A percentile compares a stretch with the other conserved stretches of the same genome.
phyloP scores from a whole-genome alignment of 257 asterid genomes.

The Parsonsia alboflavescens region DNA sequence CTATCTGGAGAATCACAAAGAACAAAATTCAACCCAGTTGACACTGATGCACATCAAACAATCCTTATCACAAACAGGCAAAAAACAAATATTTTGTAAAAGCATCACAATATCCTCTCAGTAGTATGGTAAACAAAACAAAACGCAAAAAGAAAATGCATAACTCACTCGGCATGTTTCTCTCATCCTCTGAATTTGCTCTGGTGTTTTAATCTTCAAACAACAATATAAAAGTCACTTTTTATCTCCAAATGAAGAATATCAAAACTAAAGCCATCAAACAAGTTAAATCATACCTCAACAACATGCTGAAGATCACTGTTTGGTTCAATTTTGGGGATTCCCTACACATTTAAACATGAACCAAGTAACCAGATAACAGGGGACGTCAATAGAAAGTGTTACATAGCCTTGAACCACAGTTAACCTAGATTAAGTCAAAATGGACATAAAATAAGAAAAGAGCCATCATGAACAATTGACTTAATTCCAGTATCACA shows the following conservation, averaged over 20 bases:
- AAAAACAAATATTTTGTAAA: neutral
- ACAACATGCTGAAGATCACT: conserved; percentile 88
- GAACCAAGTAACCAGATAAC: neutral
- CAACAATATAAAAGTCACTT: conserved; percentile 23
- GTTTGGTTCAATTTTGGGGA: conserved; percentile 83
- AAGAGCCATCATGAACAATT: neutral
- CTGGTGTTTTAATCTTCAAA: conserved; percentile 80
- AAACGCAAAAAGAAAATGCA: neutral
- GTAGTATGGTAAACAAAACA: neutral
- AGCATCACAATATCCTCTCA: neutral
- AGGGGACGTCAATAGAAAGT: neutral
- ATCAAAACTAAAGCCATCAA: neutral
- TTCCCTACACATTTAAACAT: conserved; percentile 50
- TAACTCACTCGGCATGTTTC: conserved; percentile 84
- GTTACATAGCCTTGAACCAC: neutral
- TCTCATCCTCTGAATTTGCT: conserved; percentile 81
- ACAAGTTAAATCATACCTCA: conserved; percentile 56
- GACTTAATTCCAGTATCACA: neutral
- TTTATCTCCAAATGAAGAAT: conserved; percentile 1
- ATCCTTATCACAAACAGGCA: neutral
- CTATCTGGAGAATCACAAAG: conserved; percentile 46
- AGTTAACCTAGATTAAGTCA: neutral
- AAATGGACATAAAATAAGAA: neutral
- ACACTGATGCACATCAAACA: neutral
- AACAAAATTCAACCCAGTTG: neutral